These are phyloP conservation scores for Clitoria ternatea DNA, from an alignment of 306 rosid species.

Conservation along the genomic window DNA sequence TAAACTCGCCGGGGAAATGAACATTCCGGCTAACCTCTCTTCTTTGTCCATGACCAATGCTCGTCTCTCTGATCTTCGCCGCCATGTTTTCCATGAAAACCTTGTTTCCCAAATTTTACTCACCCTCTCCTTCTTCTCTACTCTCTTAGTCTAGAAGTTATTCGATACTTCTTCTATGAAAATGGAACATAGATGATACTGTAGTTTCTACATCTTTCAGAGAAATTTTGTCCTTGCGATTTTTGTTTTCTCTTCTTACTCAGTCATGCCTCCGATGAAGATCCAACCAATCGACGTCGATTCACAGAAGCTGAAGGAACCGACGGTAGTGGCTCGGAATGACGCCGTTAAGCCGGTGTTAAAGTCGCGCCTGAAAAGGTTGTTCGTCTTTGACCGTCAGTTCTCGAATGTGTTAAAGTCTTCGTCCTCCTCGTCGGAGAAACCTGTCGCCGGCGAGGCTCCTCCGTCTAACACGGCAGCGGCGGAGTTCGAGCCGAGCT, in stretches of 20 bases:
- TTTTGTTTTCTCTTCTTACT: neutral
- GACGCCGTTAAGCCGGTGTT: slow-evolving; percentile 68
- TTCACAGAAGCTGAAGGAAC: slow-evolving; percentile 42
- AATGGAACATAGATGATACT: slow-evolving; percentile 27
- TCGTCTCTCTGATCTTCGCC: slow-evolving; percentile 62
- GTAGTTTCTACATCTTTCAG: neutral
- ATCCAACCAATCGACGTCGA: slow-evolving; percentile 83
- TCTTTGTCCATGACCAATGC: slow-evolving; percentile 34
- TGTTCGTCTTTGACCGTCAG: slow-evolving; percentile 80
- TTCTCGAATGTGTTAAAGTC: slow-evolving; percentile 56
- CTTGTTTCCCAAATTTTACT: slow-evolving; percentile 17
- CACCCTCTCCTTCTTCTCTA: slow-evolving; percentile 16
- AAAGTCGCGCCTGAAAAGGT: slow-evolving; percentile 76
- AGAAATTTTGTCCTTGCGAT: neutral
- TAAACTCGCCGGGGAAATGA: slow-evolving; percentile 61
- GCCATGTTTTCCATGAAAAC: slow-evolving; percentile 63
- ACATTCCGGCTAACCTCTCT: slow-evolving; percentile 42
- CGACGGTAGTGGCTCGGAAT: slow-evolving; percentile 35
- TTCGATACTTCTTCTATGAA: slow-evolving; percentile 19
- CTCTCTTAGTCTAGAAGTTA: slow-evolving; percentile 29
- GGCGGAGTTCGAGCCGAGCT: slow-evolving; percentile 71
- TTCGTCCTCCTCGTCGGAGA: slow-evolving; percentile 58
- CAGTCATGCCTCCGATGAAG: slow-evolving; percentile 83
- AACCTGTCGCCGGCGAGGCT: slow-evolving; percentile 33
- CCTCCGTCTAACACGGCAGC: slow-evolving; percentile 23